Percentiles rank a stretch among this genome's conserved stretches.
Evolutionary conservation across 306 rosid genomes (phyloP).

Genomic region (Betula pendula): DNA sequence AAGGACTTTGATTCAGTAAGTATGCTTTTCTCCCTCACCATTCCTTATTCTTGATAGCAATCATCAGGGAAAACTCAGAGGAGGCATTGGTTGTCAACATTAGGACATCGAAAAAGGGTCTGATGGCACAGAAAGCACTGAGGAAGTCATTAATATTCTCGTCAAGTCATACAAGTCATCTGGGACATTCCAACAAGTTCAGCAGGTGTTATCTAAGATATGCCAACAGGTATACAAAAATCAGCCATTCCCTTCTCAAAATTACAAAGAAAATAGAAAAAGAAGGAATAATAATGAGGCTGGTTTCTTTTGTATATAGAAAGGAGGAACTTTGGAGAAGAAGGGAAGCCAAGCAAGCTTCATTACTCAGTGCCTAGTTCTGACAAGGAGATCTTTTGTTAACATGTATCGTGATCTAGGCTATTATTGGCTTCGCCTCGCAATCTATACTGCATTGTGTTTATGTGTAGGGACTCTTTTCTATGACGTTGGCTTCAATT

Average conservation of each 20-base stretch:
- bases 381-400: constrained; percentile 45
- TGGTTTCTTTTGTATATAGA: constrained; percentile 6
- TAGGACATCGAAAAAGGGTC: constrained; percentile 45
- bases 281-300: background rate
- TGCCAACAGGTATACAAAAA: constrained; percentile 21
- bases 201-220: constrained; percentile 17
- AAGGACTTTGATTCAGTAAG: constrained; percentile 68
- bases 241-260: background rate
- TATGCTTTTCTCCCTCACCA: background rate
- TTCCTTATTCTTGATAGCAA: background rate
- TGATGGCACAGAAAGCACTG: constrained; percentile 24
- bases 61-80: background rate
- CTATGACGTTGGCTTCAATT: constrained; percentile 32
- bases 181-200: constrained; percentile 17
- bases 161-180: constrained; percentile 36
- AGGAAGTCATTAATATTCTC: constrained; percentile 35
- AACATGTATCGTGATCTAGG: constrained; percentile 55
- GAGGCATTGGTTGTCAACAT: background rate
- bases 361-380: constrained; percentile 36
- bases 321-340: constrained; percentile 17
- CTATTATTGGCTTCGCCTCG: constrained; percentile 58
- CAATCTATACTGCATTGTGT: constrained; percentile 40
- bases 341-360: constrained; percentile 43
- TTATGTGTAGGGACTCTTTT: constrained; percentile 42
- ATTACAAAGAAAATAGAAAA: too few relatives aligned